Percentiles rank a stretch among this genome's conserved stretches.
These are phyloP conservation scores for Datisca glomerata DNA, from an alignment of 306 rosid species.

Conservation along the genomic window DNA sequence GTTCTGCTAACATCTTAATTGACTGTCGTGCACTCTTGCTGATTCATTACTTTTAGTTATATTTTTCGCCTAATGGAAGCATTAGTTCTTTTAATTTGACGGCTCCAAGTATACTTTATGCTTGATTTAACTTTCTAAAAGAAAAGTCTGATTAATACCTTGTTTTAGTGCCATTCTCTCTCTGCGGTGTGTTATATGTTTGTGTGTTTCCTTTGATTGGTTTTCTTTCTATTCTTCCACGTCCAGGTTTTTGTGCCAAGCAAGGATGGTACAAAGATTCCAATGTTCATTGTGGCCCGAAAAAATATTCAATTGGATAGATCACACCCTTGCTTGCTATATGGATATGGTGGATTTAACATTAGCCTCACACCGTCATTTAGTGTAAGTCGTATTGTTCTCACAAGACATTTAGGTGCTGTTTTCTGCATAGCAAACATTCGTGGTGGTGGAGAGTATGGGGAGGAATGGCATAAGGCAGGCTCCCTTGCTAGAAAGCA, in stretches of 20 bases:
- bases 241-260: constrained; percentile 67
- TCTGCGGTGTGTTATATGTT: too few species aligned
- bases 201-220: constrained; percentile 1
- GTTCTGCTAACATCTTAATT: not conserved
- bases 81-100: too few species aligned
- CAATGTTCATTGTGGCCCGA: constrained; percentile 62
- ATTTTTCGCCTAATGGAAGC: too few species aligned
- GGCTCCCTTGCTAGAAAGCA: constrained; percentile 86
- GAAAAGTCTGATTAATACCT: too few species aligned
- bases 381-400: constrained; percentile 58
- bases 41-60: too few species aligned
- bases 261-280: constrained; percentile 82
- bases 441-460: constrained; percentile 98
- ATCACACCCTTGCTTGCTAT: constrained; percentile 85
- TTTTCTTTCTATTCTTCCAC: not conserved
- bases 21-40: too few species aligned
- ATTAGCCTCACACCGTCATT: constrained; percentile 69
- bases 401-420: constrained; percentile 63
- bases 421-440: constrained; percentile 83
- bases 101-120: too few species aligned
- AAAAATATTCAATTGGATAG: constrained; percentile 69
- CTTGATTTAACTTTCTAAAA: too few species aligned
- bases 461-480: constrained; percentile 98
- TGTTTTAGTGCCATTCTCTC: too few species aligned
- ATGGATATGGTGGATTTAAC: constrained; percentile 88